Evolutionary conservation across 495 filamentous ascomycete species (phyloP), one percentile per base, ranked within the genome.

Genomic region (Venustampulla echinocandica): DNA sequence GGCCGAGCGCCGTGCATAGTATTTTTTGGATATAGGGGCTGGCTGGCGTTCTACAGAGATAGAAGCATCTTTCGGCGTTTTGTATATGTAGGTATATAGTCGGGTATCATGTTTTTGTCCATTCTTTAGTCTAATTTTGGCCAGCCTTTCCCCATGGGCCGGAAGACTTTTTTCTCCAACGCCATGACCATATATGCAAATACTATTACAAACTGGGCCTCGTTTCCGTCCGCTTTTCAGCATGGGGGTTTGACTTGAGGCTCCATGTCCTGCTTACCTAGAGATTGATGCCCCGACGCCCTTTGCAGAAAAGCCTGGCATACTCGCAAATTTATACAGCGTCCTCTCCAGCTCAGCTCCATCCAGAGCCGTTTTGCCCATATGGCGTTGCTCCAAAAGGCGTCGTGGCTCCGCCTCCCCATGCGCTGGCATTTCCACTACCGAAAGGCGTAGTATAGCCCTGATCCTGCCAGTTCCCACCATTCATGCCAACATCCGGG

Each of bases 391-490:
- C 77, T 6, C 79, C 82, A 38, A 82, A 84, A 0, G 74, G 76
- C 4, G 77, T 81, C 38, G 75, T 66, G 27, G 72, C 66, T 42
- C 67, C 75, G 10, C 11, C 20, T 21, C 59, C 82, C 80, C 83
- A 88, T 3, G 74, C 68, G 55, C 77, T 81, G 35, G 73, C 65
- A 42, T 69, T 69, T 10, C 73, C 76, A 43, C 75, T 77, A 4
- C 71, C 75, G 58, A 84, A 90, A 5, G 85, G 80, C 13, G 86
- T 90, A n/a, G 81, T 79, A 49, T 80, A 87, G 3, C 85, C 87
- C 20, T 66, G 68, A 44, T 86, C 80, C 44, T 67, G 64, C 60
- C 69, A 65, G 14, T 69, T 10, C 69, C 75, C 10, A 27, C 76
- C 76, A 24, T 74, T 75, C 41, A 75, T 75, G 52, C 75, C 75